Evolutionary conservation across 2,329 filamentous ascomycete genomes (phyloP).

Genomic region (Fusarium torreyae): DNA sequence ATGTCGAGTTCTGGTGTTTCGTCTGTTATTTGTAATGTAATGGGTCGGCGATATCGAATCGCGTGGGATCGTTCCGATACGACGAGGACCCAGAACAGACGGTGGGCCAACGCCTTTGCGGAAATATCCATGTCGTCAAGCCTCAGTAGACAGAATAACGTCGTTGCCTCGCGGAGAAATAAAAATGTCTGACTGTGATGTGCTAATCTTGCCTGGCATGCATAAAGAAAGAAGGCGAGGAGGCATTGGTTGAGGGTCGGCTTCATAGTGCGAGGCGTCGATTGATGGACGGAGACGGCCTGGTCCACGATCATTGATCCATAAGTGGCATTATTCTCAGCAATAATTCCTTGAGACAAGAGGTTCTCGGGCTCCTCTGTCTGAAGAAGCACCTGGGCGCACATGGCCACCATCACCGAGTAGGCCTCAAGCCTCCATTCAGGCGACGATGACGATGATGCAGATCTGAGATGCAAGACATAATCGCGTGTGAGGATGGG

Average conservation of each 20-base stretch:
- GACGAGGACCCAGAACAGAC: constrained; percentile 62
- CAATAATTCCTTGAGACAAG: constrained; percentile 53
- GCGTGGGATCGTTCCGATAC: constrained; percentile 62
- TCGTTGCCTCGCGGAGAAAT: constrained; percentile 61
- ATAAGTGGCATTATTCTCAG: constrained; percentile 56
- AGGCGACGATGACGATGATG: constrained; percentile 33
- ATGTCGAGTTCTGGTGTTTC: constrained; percentile 54
- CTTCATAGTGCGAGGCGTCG: constrained; percentile 53
- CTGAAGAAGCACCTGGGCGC: constrained; percentile 60
- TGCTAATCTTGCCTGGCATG: constrained; percentile 59
- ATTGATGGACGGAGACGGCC: constrained; percentile 54
- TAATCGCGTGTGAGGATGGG: constrained; percentile 60
- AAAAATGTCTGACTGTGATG: constrained; percentile 62
- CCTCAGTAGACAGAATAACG: constrained; percentile 56
- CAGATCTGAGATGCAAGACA: constrained; percentile 50
- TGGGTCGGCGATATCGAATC: constrained; percentile 61
- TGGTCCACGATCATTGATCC: constrained; percentile 58
- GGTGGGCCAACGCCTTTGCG: constrained; percentile 50
- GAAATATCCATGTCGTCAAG: constrained; percentile 48
- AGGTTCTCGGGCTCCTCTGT: constrained; percentile 56
- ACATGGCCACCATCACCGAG: constrained; percentile 58
- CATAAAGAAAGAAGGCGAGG: constrained; percentile 62
- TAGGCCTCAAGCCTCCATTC: constrained; percentile 55
- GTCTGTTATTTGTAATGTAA: constrained; percentile 60
- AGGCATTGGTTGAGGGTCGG: constrained; percentile 59